Evolutionary conservation across 345 rosid genomes (phyloP).

Genomic region (Raphanus raphanistrum): DNA sequence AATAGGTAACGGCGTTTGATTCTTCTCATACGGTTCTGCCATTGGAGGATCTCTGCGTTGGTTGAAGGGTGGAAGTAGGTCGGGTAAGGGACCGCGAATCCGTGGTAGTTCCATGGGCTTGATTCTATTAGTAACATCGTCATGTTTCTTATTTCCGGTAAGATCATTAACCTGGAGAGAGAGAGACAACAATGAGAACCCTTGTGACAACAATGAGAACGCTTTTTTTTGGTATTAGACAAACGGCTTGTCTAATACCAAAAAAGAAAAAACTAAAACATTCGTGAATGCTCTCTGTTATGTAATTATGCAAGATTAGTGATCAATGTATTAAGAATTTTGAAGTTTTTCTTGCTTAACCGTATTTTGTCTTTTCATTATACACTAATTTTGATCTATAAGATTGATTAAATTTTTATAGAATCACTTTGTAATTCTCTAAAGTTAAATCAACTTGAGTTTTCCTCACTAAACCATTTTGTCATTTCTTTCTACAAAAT

Average conservation of each 20-base stretch:
- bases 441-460: not conserved
- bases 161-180: conserved; percentile 49
- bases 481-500: not conserved
- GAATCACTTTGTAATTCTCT: not conserved
- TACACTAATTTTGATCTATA: not conserved
- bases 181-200: conserved; percentile 25
- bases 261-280: not conserved
- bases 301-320: not conserved
- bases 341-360: not conserved
- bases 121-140: conserved; percentile 70
- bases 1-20: conserved; percentile 51
- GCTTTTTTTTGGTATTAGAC: too few species aligned
- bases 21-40: conserved; percentile 64
- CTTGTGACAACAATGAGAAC: too few species aligned
- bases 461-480: not conserved
- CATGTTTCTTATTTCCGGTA: conserved; percentile 73
- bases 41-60: conserved; percentile 47
- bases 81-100: conserved; percentile 79
- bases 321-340: not conserved
- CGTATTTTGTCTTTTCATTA: not conserved
- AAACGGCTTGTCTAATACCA: not conserved
- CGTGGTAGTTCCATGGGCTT: conserved; percentile 71
- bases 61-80: conserved; percentile 76
- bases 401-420: not conserved
- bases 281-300: not conserved